Conservation (phyloP, 805 yeast genomes). For the Pichia occidentalis region DNA sequence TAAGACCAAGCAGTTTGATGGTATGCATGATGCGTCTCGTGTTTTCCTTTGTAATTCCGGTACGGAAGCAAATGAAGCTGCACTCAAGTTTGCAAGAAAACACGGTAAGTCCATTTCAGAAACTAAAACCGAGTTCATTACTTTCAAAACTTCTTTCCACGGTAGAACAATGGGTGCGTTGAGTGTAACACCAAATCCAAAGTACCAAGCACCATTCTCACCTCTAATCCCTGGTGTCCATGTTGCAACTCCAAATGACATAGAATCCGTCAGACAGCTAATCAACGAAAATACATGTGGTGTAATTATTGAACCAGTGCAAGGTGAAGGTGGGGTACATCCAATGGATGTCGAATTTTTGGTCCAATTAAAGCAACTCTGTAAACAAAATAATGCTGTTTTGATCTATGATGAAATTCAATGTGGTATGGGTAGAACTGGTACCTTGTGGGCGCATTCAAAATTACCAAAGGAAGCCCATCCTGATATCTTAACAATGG, state of each 20-base stretch:
- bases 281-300: constrained; percentile 72
- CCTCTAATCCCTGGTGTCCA: constrained; percentile 89
- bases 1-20: constrained; percentile 64
- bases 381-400: constrained; percentile 62
- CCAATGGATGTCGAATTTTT: constrained; percentile 61
- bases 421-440: constrained; percentile 92
- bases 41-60: constrained; percentile 63
- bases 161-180: constrained; percentile 94
- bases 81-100: constrained; percentile 65
- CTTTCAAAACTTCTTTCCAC: constrained; percentile 89
- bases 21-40: constrained; percentile 71
- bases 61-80: constrained; percentile 37
- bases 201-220: constrained; percentile 85
- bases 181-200: constrained; percentile 86
- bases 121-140: constrained; percentile 66
- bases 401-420: constrained; percentile 94
- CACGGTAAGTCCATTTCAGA: constrained; percentile 53
- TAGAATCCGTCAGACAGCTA: constrained; percentile 49
- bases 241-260: constrained; percentile 56
- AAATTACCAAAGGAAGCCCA: constrained; percentile 71
- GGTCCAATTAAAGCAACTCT: constrained; percentile 54
- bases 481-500: constrained; percentile 91
- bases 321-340: constrained; percentile 95
- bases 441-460: constrained; percentile 88
- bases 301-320: constrained; percentile 93